A percentile compares a stretch with the other conserved stretches of the same genome.
Evolutionary conservation across 169 alveolate genomes (phyloP).

Genomic region (Pseudocohnilembus persalinus): DNA sequence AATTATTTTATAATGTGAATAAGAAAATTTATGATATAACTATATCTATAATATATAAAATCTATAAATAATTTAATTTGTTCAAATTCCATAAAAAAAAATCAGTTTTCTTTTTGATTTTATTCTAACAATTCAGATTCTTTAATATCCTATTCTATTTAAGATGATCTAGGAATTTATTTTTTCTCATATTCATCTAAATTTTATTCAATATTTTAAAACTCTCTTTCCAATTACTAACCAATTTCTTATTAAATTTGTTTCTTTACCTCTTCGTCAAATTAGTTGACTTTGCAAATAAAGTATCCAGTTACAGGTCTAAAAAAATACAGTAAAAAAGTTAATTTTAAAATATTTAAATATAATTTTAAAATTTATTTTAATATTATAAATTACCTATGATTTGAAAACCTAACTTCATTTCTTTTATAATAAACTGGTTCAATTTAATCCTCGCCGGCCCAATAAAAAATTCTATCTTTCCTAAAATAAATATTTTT

Average conservation of each 20-base stretch:
- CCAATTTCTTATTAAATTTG: neutral
- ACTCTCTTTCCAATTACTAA: neutral
- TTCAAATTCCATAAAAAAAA: too few species aligned
- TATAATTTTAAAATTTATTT: too few species aligned
- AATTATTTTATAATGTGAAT: too few species aligned
- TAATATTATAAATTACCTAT: neutral
- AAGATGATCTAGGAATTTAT: neutral
- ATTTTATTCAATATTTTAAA: neutral
- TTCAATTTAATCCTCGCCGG: conserved; percentile 5
- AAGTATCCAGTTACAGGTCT: neutral
- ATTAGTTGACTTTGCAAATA: neutral
- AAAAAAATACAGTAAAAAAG: too few species aligned
- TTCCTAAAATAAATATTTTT: neutral
- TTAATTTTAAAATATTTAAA: too few species aligned
- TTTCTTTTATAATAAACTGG: conserved; percentile 1
- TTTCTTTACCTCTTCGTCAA: neutral
- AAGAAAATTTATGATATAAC: too few species aligned
- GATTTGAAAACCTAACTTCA: conserved; percentile 3
- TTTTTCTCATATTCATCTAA: neutral
- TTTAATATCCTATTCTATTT: too few species aligned
- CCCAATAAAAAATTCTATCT: conserved; percentile 6
- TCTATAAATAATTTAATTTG: too few species aligned
- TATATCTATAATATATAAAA: too few species aligned
- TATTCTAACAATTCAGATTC: too few species aligned
- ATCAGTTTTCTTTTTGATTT: too few species aligned